Evolutionary conservation across 1,139 yeast species (phyloP).

Genomic region (Geotrichum carabidarum): DNA sequence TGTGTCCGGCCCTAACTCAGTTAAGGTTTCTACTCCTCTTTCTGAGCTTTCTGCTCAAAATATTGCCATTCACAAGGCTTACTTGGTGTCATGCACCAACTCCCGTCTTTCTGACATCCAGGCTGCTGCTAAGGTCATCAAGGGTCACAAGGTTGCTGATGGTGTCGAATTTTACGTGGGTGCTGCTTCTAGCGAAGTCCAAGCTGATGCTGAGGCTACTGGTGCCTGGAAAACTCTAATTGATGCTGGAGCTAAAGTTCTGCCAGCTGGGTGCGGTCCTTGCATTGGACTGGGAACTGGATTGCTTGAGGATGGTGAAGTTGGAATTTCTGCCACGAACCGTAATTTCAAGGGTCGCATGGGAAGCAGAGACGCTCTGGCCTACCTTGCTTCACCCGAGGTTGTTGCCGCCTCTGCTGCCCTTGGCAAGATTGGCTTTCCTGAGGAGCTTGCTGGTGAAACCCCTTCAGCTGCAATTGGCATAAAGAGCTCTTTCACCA

Average conservation of each 20-base stretch:
- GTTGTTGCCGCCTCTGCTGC: slow-evolving; percentile 98
- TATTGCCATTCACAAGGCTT: slow-evolving; percentile 84
- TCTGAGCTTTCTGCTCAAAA: slow-evolving; percentile 66
- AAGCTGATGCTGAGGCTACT: slow-evolving; percentile 77
- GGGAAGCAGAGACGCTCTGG: slow-evolving; percentile 96
- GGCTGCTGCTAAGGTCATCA: slow-evolving; percentile 87
- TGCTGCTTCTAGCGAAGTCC: slow-evolving; percentile 92
- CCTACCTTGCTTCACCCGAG: slow-evolving; percentile 94
- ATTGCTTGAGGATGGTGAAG: slow-evolving; percentile 86
- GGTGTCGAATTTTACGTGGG: slow-evolving; percentile 95
- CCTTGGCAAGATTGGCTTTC: slow-evolving; percentile 86
- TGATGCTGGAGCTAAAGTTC: slow-evolving; percentile 89
- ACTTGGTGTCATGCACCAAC: slow-evolving; percentile 95
- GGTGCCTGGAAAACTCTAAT: slow-evolving; percentile 91
- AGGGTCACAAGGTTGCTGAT: slow-evolving; percentile 73
- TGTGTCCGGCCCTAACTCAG: slow-evolving; percentile 95
- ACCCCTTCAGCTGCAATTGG: slow-evolving; percentile 46
- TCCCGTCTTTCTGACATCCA: slow-evolving; percentile 86
- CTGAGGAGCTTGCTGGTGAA: slow-evolving; percentile 70
- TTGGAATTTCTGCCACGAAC: slow-evolving; percentile 96
- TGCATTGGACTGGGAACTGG: slow-evolving; percentile 98
- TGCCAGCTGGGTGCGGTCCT: slow-evolving; percentile 99
- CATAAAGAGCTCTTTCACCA: slow-evolving; percentile 47
- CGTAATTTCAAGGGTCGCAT: slow-evolving; percentile 98
- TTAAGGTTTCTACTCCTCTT: slow-evolving; percentile 77